Base-by-base conservation (phyloP, 129 eudicot species). In the Saposhnikovia divaricata region DNA sequence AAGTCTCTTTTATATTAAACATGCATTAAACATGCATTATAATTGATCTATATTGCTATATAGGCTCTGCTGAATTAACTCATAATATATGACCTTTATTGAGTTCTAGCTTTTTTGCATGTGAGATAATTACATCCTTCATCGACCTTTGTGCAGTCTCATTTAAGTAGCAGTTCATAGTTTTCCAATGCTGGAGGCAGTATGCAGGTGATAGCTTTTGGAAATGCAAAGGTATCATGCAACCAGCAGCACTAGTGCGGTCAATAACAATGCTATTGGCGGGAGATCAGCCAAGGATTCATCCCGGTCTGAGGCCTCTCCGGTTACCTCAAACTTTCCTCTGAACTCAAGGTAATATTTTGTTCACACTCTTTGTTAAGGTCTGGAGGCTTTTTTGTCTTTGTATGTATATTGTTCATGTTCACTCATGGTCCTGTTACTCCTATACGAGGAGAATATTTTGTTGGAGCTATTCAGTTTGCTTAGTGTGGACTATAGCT, bases 211-310 rank as follows among this genome's bases (percentile, higher is more conserved):
- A 87, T 84, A 87, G 89, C 85, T 84, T 77, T 93, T 87, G 91
- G 97, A 90, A 86, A 96, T 96, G 99, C 99, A 96, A 92, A 90
- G 98, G 90, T 96, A 86, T 96, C 98, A 92, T 86, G 87, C 86
- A 89, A 83, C 85, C 87, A 90, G 89, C 96, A 87, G 94, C 97
- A 95, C 90, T 86, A 90, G 93, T 90, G 99, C 98, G 85, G 97
- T 92, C 73, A 96, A 96, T 89, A 95, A 88, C 89, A 82, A 86
- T 88, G 87, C 87, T 42, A 83, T 89, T 84, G 88, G 91, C 77
- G 97, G 94, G 83, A 57, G 89, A 73, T 86, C 93, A 76, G 81
- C 89, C 40, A 90, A 94, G 87, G 99, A 95, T 79, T 63, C 87
- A 25, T 81, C 90, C 77, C 93, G 98, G 78, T 83, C 88, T 68